Percentiles rank a stretch among this genome's conserved stretches.
phyloP scores from a whole-genome alignment of 345 rosid genomes.

The Camelina neglecta region DNA sequence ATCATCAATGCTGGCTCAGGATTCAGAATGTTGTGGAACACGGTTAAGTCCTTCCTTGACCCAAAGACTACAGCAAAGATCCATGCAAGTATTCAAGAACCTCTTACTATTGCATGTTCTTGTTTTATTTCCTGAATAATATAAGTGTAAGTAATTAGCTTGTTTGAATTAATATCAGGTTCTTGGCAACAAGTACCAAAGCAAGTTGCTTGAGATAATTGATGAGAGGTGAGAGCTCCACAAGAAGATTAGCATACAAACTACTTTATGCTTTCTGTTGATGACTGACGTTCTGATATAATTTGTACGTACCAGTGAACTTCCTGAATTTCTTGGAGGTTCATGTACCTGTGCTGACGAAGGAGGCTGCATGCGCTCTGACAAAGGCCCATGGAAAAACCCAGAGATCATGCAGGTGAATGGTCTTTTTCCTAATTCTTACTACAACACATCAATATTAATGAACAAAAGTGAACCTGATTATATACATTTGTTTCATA shows the following conservation, averaged over 20 bases:
- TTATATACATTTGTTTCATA: conserved; percentile 29
- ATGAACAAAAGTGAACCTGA: not conserved
- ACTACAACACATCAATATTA: not conserved
- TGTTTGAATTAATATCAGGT: conserved; percentile 55
- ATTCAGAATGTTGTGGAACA: conserved; percentile 98
- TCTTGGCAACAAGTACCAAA: conserved; percentile 91
- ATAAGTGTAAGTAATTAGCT: conserved; percentile 23
- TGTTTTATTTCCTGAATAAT: conserved; percentile 17
- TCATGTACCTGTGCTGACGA: conserved; percentile 81
- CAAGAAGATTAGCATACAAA: conserved; percentile 9
- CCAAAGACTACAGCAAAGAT: conserved; percentile 97
- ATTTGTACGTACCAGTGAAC: conserved; percentile 56
- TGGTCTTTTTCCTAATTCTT: conserved; percentile 5
- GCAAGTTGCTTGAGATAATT: conserved; percentile 92
- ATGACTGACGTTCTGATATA: conserved; percentile 24
- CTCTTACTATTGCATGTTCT: conserved; percentile 1
- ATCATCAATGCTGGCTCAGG: conserved; percentile 99
- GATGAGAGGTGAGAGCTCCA: conserved; percentile 60
- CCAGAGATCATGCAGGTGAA: conserved; percentile 73
- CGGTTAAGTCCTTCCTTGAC: conserved; percentile 93
- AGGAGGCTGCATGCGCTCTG: conserved; percentile 93
- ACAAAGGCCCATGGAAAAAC: conserved; percentile 96
- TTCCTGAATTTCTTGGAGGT: conserved; percentile 93
- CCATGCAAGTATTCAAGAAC: conserved; percentile 58
- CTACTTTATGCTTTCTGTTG: not conserved